A percentile compares a stretch with the other conserved stretches of the same genome.
These are phyloP conservation scores for Elsinoe necatrix DNA, from an alignment of 2,329 filamentous ascomycete genomes.

Conservation along the genomic window DNA sequence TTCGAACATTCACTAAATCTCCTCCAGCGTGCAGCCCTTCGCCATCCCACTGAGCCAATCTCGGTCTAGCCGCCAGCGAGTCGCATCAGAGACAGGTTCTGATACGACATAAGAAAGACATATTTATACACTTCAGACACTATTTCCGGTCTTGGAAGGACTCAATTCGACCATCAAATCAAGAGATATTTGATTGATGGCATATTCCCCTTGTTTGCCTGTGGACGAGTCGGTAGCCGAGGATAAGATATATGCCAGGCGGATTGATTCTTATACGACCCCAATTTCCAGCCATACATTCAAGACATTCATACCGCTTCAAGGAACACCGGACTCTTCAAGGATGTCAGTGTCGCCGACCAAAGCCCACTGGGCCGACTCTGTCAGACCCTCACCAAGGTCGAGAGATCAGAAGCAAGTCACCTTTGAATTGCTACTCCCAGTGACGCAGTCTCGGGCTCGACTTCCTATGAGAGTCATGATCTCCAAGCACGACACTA, in stretches of 20 bases:
- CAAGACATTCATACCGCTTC: slow-evolving; percentile 7
- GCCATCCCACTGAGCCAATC: neutral
- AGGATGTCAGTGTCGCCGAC: slow-evolving; percentile 13
- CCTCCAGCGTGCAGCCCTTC: neutral
- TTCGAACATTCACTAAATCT: slow-evolving; percentile 5
- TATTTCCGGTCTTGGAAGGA: neutral
- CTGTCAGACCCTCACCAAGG: slow-evolving; percentile 25
- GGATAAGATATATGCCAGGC: slow-evolving; percentile 7
- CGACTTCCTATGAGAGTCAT: slow-evolving; percentile 78
- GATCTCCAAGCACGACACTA: slow-evolving; percentile 92
- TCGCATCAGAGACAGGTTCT: neutral
- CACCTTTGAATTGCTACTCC: slow-evolving; percentile 67
- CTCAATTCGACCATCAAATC: neutral
- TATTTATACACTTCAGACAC: neutral
- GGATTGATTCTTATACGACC: slow-evolving; percentile 8
- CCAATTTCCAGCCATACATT: slow-evolving; percentile 5
- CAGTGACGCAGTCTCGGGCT: slow-evolving; percentile 59
- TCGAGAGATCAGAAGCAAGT: slow-evolving; percentile 56
- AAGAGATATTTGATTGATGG: slow-evolving; percentile 6
- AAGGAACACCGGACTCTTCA: neutral
- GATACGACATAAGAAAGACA: neutral
- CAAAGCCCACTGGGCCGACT: slow-evolving; percentile 14
- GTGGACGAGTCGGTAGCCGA: slow-evolving; percentile 15
- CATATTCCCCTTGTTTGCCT: slow-evolving; percentile 8
- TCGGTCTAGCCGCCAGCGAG: slow-evolving; percentile 5